phyloP scores from a whole-genome alignment of 129 eudicot genomes.

The Lactuca sativa region DNA sequence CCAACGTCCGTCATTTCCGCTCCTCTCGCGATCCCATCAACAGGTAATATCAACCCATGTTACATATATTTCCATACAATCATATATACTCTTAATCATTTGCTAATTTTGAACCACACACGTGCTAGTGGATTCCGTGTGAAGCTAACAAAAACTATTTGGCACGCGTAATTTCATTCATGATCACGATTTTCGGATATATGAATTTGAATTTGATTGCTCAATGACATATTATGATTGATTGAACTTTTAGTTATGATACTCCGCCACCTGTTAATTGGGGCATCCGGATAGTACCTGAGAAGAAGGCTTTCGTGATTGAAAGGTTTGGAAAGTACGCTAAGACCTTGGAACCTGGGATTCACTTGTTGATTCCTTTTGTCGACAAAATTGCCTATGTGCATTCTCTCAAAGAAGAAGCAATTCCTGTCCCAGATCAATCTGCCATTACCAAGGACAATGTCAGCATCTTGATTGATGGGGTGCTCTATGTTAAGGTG shows the following conservation, averaged over 20 bases:
- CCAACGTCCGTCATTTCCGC: slow-evolving; percentile 51
- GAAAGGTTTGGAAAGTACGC: slow-evolving; percentile 81
- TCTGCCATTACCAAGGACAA: slow-evolving; percentile 89
- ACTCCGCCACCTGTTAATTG: slow-evolving; percentile 66
- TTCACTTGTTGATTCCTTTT: slow-evolving; percentile 71
- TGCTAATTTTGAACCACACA: not conserved
- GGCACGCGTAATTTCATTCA: not conserved
- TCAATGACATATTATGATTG: not conserved
- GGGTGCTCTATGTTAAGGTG: slow-evolving; percentile 84
- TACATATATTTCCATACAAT: not conserved
- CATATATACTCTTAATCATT: not conserved
- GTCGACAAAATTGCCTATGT: slow-evolving; percentile 84
- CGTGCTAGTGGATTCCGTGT: not conserved
- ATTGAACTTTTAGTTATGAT: slow-evolving; percentile 46
- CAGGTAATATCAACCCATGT: slow-evolving; percentile 27
- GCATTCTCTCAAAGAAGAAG: slow-evolving; percentile 90
- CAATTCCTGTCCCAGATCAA: slow-evolving; percentile 75
- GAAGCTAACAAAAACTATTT: not conserved
- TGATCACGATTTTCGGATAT: not conserved
- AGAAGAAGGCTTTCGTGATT: slow-evolving; percentile 73
- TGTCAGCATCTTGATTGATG: slow-evolving; percentile 75
- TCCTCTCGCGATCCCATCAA: slow-evolving; percentile 46
- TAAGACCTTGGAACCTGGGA: slow-evolving; percentile 73
- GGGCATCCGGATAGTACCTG: slow-evolving; percentile 90
- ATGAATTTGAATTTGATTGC: not conserved